Evolutionary conservation across 441 rosid genomes (phyloP).

Genomic region (Hura crepitans): DNA sequence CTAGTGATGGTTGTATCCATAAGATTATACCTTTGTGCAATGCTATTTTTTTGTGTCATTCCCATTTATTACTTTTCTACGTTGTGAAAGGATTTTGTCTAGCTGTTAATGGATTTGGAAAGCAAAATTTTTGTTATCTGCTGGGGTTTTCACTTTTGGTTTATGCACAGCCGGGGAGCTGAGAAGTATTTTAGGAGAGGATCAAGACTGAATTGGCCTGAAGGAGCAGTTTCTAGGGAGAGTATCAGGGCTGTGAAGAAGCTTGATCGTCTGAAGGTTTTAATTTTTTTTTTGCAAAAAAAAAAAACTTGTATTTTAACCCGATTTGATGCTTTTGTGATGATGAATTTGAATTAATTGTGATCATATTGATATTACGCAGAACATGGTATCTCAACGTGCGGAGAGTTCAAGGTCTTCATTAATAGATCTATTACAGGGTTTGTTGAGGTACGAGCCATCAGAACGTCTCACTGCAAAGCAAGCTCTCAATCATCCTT

Average conservation of each 20-base stretch:
- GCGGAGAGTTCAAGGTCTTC: slow-evolving; percentile 41
- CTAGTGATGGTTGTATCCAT: neutral
- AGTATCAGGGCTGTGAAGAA: slow-evolving; percentile 77
- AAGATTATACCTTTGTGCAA: neutral
- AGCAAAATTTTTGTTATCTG: neutral
- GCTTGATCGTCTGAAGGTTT: slow-evolving; percentile 63
- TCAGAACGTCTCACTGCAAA: slow-evolving; percentile 64
- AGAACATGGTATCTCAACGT: slow-evolving; percentile 51
- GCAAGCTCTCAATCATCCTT: slow-evolving; percentile 63
- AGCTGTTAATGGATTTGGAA: neutral
- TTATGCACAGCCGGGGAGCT: slow-evolving; percentile 51
- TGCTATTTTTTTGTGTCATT: neutral
- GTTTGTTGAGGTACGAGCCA: slow-evolving; percentile 61
- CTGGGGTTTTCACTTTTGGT: neutral
- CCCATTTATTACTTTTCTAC: neutral
- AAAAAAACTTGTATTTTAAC: neutral
- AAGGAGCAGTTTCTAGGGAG: slow-evolving; percentile 72
- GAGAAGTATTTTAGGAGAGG: slow-evolving; percentile 70
- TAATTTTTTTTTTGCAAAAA: neutral
- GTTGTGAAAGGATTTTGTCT: neutral
- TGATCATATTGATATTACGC: slow-evolving; percentile 18
- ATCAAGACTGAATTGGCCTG: slow-evolving; percentile 70
- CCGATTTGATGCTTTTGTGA: neutral
- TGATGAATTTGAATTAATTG: neutral
- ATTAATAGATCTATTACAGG: slow-evolving; percentile 46